Base-by-base conservation (phyloP, 345 rosid genomes). In the Alliaria petiolata region DNA sequence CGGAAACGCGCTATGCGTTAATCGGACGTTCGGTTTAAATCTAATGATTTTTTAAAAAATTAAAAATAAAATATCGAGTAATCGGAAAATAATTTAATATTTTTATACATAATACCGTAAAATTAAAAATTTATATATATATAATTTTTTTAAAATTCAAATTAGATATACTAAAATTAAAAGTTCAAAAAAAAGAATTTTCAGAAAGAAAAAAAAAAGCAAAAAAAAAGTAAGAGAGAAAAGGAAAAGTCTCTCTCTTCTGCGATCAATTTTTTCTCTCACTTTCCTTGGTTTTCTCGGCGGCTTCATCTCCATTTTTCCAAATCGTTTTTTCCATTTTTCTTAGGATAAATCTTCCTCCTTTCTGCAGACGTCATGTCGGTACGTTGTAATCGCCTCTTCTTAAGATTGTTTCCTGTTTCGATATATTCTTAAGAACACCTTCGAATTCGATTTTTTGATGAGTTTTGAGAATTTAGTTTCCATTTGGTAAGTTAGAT, bases 211-310 rank as follows among this genome's bases (percentile, higher is more conserved):
- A n/a, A n/a, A n/a, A n/a, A n/a, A n/a, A n/a, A n/a, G n/a, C n/a
- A n/a, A n/a, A n/a, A n/a, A n/a, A n/a, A n/a, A n/a, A n/a, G n/a
- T n/a, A n/a, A n/a, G n/a, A n/a, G n/a, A n/a, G n/a, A n/a, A n/a
- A n/a, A n/a, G n/a, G n/a, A n/a, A n/a, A n/a, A n/a, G n/a, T 67
- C 71, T 75, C 62, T 61, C 66, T 73, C 74, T 55, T 63, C 67
- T 46, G 4, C 75, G 79, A 69, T 69, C 75, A 63, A 50, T 63
- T 64, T 33, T 69, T 45, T 77, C 72, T 79, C 81, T 72, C 77
- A 69, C 78, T 42, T 74, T 66, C 78, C 33, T 69, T 69, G 45
- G 55, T 63, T 63, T 69, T 63, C 79, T 76, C 75, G 79, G 79
- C 75, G 60, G 66, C 66, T 69, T 63, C 69, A 36, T 67, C 64